A percentile compares a stretch with the other conserved stretches of the same genome.
phyloP scores from a whole-genome alignment of 176 grass and related monocot species.

The Melocanna baccifera region DNA sequence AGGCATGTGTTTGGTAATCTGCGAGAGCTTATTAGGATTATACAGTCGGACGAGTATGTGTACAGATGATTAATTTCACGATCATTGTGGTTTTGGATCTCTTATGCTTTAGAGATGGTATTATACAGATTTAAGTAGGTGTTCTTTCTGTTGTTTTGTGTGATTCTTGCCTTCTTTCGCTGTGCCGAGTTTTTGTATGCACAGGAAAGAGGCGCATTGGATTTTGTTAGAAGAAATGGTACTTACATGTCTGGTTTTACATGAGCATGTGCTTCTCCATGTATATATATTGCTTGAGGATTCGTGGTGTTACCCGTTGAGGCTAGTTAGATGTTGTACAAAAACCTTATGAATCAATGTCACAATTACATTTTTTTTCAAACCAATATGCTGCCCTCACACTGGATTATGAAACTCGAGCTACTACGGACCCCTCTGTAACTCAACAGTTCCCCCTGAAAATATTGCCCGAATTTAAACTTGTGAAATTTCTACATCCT shows the following conservation, averaged over 20 bases:
- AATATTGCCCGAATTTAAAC: neutral
- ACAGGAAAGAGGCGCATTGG: neutral
- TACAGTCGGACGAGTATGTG: constrained; percentile 45
- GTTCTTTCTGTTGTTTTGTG: constrained; percentile 7
- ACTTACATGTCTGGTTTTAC: neutral
- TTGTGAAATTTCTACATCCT: neutral
- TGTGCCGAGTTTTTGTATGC: constrained; percentile 44
- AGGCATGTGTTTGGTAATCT: constrained; percentile 52
- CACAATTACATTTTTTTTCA: neutral
- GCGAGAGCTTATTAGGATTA: constrained; percentile 49
- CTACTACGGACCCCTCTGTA: neutral
- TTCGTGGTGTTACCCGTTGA: neutral
- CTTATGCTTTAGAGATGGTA: constrained; percentile 18
- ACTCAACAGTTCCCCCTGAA: neutral
- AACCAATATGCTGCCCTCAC: neutral
- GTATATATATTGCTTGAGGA: neutral
- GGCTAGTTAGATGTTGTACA: neutral
- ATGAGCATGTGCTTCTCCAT: neutral
- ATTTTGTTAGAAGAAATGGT: constrained; percentile 10
- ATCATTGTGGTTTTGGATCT: neutral
- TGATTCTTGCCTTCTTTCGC: constrained; percentile 17
- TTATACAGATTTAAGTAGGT: constrained; percentile 30
- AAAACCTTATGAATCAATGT: neutral
- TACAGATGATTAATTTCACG: constrained; percentile 26
- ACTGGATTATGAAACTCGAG: neutral